phyloP scores from a whole-genome alignment of 345 rosid species.

The Ceriops zippeliana region DNA sequence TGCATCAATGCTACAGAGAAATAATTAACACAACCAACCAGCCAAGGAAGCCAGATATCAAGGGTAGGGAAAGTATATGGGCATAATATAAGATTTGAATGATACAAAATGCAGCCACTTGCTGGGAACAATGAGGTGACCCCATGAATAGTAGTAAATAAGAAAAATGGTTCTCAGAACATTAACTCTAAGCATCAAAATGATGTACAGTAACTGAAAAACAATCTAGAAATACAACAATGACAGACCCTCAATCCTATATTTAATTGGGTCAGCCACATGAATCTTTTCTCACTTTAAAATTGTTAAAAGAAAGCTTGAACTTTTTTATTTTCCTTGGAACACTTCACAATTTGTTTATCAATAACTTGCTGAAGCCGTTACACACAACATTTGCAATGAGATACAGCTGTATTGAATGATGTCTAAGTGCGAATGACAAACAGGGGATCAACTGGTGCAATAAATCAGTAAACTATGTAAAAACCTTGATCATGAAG shows the following conservation, averaged over 20 bases:
- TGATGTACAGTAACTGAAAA: not conserved
- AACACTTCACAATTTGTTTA: too few species aligned
- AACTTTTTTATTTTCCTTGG: not conserved
- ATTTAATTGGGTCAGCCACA: too few species aligned
- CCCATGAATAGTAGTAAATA: not conserved
- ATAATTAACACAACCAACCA: slow-evolving; percentile 16
- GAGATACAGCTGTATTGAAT: not conserved
- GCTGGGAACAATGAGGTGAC: not conserved
- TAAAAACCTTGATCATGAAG: not conserved
- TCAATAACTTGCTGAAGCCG: too few species aligned
- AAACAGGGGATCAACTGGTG: not conserved
- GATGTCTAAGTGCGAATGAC: not conserved
- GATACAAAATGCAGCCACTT: not conserved
- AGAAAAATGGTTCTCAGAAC: not conserved
- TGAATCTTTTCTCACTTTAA: not conserved
- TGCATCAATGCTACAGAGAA: slow-evolving; percentile 70
- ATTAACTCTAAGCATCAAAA: not conserved
- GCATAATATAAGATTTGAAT: not conserved
- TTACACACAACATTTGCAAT: not conserved
- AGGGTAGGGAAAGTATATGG: not conserved
- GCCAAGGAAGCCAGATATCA: not conserved
- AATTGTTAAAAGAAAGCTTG: not conserved
- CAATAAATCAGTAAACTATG: not conserved
- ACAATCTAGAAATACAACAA: not conserved
- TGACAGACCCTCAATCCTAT: too few species aligned